Percentiles rank a stretch among this genome's conserved stretches.
phyloP scores from a whole-genome alignment of 2,329 filamentous ascomycete genomes.

The Sporothrix protearum region DNA sequence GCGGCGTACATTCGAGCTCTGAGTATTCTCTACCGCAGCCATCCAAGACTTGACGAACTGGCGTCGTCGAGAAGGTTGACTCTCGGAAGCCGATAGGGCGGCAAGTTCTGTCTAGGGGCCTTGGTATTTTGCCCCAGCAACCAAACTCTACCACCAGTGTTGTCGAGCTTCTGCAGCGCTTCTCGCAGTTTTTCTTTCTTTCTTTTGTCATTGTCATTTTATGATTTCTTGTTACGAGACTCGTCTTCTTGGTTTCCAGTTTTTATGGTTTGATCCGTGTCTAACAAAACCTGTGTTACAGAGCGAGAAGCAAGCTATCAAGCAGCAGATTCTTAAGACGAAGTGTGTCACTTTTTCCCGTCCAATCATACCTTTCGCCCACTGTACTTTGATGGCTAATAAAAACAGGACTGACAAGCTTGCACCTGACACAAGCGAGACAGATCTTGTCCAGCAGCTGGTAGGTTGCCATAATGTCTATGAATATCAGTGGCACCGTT shows the following conservation, averaged over 20 bases:
- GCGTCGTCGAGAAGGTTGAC: too few species aligned
- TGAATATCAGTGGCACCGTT: too few species aligned
- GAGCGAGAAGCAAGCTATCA: constrained; percentile 59
- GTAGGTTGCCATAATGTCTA: constrained; percentile 30
- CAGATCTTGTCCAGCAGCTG: constrained; percentile 74
- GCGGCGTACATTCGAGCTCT: neutral
- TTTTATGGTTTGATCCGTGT: neutral
- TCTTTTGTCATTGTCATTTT: neutral
- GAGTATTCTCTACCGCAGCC: neutral
- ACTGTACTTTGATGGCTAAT: neutral
- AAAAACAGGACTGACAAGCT: constrained; percentile 53
- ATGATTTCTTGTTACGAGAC: too few species aligned
- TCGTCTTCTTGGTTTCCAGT: neutral
- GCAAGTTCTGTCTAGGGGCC: neutral
- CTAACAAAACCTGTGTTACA: constrained; percentile 34
- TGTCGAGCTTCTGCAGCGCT: neutral
- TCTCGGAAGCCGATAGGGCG: neutral
- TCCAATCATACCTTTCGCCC: neutral
- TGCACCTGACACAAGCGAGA: constrained; percentile 65
- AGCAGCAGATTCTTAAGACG: constrained; percentile 55
- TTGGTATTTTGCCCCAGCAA: neutral
- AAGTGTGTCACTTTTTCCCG: constrained; percentile 33
- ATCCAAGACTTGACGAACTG: neutral
- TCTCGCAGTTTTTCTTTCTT: neutral
- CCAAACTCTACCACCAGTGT: neutral